These are phyloP conservation scores for Meripilus lineatus DNA, from an alignment of 1,284 basidiomycete genomes.

Conservation along the genomic window DNA sequence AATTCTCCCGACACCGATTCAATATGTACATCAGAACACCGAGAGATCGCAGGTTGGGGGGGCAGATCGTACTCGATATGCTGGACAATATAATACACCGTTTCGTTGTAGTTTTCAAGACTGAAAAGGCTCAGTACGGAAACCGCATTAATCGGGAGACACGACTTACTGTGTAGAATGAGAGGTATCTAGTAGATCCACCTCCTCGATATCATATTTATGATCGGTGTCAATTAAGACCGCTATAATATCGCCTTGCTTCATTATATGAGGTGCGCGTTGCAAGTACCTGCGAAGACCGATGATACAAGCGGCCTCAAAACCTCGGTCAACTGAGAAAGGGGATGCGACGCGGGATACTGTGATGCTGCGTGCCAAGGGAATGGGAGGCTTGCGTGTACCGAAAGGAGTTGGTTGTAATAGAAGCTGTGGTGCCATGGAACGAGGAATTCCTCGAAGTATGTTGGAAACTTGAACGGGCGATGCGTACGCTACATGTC, in stretches of 20 bases:
- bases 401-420: constrained; percentile 53
- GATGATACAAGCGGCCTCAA: constrained; percentile 67
- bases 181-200: too few relatives aligned
- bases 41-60: constrained; percentile 25
- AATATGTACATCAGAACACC: constrained; percentile 39
- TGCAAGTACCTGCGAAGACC: constrained; percentile 71
- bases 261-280: constrained; percentile 55
- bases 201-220: background rate
- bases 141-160: too few relatives aligned
- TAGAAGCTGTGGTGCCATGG: constrained; percentile 23
- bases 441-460: constrained; percentile 19
- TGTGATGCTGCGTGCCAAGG: constrained; percentile 69
- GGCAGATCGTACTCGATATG: constrained; percentile 66
- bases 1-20: constrained; percentile 60
- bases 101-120: constrained; percentile 26
- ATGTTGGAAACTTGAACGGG: constrained; percentile 60
- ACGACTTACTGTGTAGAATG: too few relatives aligned
- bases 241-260: constrained; percentile 78
- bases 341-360: constrained; percentile 85
- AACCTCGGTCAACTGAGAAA: constrained; percentile 66
- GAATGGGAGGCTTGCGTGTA: constrained; percentile 53
- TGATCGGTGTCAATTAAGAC: constrained; percentile 62
- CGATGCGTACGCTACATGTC: constrained; percentile 34
- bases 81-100: constrained; percentile 78
- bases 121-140: background rate